A percentile compares a stretch with the other conserved stretches of the same genome.
These are phyloP conservation scores for Physcia stellaris DNA, from an alignment of 495 filamentous ascomycete genomes.

Conservation along the genomic window DNA sequence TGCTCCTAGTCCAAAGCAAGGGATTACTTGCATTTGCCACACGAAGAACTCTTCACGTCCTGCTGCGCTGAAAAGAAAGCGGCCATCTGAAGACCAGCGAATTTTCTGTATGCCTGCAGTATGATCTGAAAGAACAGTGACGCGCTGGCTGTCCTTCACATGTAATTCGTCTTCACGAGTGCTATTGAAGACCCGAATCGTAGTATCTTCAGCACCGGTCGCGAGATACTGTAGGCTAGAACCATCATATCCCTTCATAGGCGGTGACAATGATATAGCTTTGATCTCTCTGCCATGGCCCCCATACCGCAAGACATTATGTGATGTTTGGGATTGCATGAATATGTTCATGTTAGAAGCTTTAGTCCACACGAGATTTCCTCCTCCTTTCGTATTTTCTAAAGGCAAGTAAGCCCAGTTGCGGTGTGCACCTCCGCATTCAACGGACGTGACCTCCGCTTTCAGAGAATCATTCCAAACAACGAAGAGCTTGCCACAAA, in stretches of 20 bases:
- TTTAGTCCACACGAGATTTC: constrained; percentile 41
- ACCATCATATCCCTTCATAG: constrained; percentile 11
- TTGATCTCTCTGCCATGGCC: constrained; percentile 86
- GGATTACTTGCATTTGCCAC: constrained; percentile 52
- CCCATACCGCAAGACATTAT: constrained; percentile 47
- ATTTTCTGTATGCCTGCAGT: constrained; percentile 73
- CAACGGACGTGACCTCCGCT: constrained; percentile 49
- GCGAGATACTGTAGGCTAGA: constrained; percentile 36
- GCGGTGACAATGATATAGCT: constrained; percentile 43
- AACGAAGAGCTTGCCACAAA: constrained; percentile 62
- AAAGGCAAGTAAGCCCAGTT: constrained; percentile 47
- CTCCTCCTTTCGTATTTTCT: constrained; percentile 17
- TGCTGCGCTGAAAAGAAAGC: constrained; percentile 68
- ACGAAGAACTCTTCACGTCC: constrained; percentile 81
- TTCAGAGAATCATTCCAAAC: constrained; percentile 60
- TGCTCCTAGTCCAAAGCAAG: constrained; percentile 40
- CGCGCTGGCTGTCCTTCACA: constrained; percentile 14
- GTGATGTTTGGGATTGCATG: constrained; percentile 31
- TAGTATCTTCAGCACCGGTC: constrained; percentile 83
- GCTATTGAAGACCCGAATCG: constrained; percentile 54
- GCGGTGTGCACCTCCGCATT: constrained; percentile 75
- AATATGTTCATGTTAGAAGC: constrained; percentile 26
- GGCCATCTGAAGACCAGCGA: constrained; percentile 49
- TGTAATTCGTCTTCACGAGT: constrained; percentile 1
- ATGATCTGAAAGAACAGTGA: constrained; percentile 58